phyloP scores from a whole-genome alignment of 805 yeast species.

The Spathaspora boniae region DNA sequence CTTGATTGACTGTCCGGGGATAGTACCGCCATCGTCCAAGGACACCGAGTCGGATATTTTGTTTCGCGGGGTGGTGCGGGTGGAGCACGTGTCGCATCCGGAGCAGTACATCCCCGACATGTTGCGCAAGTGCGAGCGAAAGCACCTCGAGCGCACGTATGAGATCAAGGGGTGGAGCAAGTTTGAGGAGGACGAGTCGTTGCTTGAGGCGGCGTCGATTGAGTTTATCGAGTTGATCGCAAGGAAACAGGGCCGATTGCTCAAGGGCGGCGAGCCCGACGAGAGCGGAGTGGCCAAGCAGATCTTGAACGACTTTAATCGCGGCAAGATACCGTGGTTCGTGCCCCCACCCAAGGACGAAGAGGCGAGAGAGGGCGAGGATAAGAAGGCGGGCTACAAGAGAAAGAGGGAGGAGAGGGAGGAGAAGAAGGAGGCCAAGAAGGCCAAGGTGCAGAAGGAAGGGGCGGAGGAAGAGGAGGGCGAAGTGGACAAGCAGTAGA shows the following conservation, averaged over 20 bases:
- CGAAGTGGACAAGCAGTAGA: constrained; percentile 13
- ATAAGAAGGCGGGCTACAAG: constrained; percentile 50
- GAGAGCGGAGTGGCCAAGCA: constrained; percentile 89
- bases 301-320: constrained; percentile 87
- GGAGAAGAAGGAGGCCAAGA: constrained; percentile 24
- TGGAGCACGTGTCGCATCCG: constrained; percentile 94
- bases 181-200: constrained; percentile 43
- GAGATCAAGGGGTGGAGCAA: constrained; percentile 85
- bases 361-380: constrained; percentile 55
- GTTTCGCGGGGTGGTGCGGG: constrained; percentile 96
- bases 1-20: constrained; percentile 97
- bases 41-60: constrained; percentile 90
- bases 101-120: constrained; percentile 93
- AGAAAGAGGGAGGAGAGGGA: constrained; percentile 52
- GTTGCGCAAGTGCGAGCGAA: constrained; percentile 76
- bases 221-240: constrained; percentile 91
- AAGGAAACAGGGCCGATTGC: constrained; percentile 84
- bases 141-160: constrained; percentile 92
- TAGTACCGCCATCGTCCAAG: constrained; percentile 90
- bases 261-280: constrained; percentile 98
- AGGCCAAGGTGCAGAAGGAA: constrained; percentile 18
- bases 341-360: constrained; percentile 84
- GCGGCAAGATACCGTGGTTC: constrained; percentile 98
- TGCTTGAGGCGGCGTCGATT: constrained; percentile 41
- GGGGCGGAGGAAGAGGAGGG: constrained; percentile 16